Evolutionary conservation across 768 basidiomycete species (phyloP).

Genomic region (Collybiopsis luxurians): DNA sequence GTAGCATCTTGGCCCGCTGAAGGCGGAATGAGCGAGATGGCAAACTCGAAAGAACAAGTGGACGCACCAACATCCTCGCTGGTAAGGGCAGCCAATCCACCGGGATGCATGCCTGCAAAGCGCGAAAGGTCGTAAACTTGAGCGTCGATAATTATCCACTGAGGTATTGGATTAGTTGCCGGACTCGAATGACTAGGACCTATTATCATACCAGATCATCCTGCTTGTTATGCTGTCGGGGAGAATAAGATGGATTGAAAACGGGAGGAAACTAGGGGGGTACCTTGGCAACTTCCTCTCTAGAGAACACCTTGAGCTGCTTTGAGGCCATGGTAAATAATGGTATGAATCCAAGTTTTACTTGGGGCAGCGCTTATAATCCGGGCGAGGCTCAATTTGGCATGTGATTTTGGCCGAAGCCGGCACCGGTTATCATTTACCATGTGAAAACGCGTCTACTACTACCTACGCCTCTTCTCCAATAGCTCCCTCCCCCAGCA

Average conservation of each 20-base stretch:
- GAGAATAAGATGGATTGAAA: neutral
- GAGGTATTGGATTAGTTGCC: neutral
- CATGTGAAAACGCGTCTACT: neutral
- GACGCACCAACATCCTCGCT: conserved; percentile 68
- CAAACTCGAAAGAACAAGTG: neutral
- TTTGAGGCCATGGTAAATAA: conserved; percentile 23
- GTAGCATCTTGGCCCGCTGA: conserved; percentile 76
- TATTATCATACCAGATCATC: conserved; percentile 59
- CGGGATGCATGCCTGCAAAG: conserved; percentile 82
- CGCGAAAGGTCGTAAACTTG: conserved; percentile 80
- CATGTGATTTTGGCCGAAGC: conserved; percentile 1
- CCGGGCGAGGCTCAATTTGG: too few species aligned
- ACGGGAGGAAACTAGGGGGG: neutral
- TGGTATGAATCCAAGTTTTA: neutral
- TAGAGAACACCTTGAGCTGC: conserved; percentile 38
- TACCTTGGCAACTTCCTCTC: conserved; percentile 57
- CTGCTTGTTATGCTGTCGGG: conserved; percentile 68
- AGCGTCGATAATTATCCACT: conserved; percentile 85
- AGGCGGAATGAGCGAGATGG: neutral
- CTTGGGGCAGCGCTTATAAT: conserved; percentile 10
- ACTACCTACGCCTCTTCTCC: conserved; percentile 18
- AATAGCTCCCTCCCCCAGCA: conserved; percentile 48
- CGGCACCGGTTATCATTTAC: neutral
- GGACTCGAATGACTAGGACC: neutral
- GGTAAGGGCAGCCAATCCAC: conserved; percentile 70